Evolutionary conservation across 495 filamentous ascomycete species (phyloP).

Genomic region (Neurospora sp.): DNA sequence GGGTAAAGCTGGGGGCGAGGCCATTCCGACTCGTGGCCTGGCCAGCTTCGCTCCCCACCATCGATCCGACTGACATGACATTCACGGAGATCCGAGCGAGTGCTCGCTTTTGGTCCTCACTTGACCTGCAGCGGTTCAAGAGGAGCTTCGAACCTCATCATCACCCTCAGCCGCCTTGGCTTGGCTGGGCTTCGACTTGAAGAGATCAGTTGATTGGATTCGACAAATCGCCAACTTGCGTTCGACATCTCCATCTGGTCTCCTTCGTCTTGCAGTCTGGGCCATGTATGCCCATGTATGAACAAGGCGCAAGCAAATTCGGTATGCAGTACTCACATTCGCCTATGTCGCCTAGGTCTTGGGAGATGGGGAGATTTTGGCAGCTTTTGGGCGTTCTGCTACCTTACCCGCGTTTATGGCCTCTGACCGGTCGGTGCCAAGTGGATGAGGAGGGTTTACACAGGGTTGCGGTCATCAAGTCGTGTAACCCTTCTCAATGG

Average conservation of each 20-base stretch:
- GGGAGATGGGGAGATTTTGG: background rate
- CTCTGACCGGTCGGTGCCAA: background rate
- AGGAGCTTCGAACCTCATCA: background rate
- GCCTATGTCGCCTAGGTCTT: background rate
- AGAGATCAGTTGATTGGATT: background rate
- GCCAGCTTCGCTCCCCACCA: background rate
- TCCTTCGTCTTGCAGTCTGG: background rate
- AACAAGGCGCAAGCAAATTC: background rate
- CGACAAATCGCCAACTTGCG: background rate
- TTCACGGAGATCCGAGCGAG: background rate
- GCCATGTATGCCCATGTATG: background rate
- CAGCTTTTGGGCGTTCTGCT: background rate
- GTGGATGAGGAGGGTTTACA: background rate
- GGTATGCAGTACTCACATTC: background rate
- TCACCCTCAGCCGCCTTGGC: background rate
- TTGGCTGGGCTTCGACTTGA: background rate
- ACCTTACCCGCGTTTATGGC: background rate
- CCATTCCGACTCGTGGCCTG: background rate
- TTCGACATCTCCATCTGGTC: background rate
- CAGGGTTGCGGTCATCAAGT: background rate
- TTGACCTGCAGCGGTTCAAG: background rate
- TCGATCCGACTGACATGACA: background rate
- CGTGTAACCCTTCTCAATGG: background rate
- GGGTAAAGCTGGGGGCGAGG: background rate
- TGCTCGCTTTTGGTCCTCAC: background rate